A percentile compares a stretch with the other conserved stretches of the same genome.
Conservation (phyloP, 768 basidiomycete species). For the Baorangia bicolor region DNA sequence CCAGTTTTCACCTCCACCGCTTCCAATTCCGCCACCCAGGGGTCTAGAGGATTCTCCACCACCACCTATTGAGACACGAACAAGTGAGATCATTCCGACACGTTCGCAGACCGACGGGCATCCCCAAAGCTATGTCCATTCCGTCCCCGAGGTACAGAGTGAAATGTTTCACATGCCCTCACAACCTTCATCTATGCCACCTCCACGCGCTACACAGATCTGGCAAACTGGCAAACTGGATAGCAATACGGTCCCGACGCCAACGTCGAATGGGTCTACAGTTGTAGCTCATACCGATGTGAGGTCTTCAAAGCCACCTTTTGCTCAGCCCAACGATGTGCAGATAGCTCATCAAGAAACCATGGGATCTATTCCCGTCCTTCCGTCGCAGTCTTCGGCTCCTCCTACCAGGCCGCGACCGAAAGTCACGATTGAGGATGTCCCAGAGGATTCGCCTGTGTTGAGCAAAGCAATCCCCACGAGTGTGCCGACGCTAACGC, state of each 20-base stretch:
- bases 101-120: constrained; percentile 13
- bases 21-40: constrained; percentile 31
- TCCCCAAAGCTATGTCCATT: neutral
- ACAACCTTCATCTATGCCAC: constrained; percentile 1
- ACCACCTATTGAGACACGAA: constrained; percentile 23
- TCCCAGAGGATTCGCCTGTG: constrained; percentile 23
- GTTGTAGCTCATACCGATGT: constrained; percentile 3
- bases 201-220: constrained; percentile 1
- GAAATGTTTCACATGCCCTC: constrained; percentile 27
- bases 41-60: constrained; percentile 21
- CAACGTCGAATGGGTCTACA: neutral
- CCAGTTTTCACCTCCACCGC: constrained; percentile 29
- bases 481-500: neutral
- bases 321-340: constrained; percentile 6
- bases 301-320: neutral
- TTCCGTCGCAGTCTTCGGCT: constrained; percentile 10
- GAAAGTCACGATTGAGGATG: constrained; percentile 32
- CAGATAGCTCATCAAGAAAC: constrained; percentile 13
- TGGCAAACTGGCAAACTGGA: constrained; percentile 10
- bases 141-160: constrained; percentile 17
- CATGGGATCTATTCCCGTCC: constrained; percentile 1
- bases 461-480: constrained; percentile 8
- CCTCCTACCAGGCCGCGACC: constrained; percentile 16
- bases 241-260: neutral
- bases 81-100: constrained; percentile 26